Evolutionary conservation across 345 rosid genomes (phyloP).

Genomic region (Citrus cavaleriei): DNA sequence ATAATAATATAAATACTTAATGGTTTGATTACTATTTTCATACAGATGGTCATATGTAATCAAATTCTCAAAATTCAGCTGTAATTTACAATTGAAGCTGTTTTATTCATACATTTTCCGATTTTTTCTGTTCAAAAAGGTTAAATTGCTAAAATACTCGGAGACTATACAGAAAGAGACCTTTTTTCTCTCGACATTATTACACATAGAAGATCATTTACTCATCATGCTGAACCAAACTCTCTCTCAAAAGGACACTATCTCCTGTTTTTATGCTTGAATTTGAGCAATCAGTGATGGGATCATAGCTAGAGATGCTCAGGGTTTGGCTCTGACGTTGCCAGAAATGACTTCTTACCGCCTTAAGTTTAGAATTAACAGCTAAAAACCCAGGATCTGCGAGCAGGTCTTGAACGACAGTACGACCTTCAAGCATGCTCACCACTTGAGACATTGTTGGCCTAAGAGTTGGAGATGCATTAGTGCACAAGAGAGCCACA

Average conservation of each 20-base stretch:
- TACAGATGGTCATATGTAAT: background rate
- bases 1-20: too few species aligned
- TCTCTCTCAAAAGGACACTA: constrained; percentile 19
- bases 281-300: constrained; percentile 26
- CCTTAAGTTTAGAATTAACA: constrained; percentile 54
- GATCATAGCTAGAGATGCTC: constrained; percentile 38
- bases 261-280: constrained; percentile 31
- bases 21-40: background rate
- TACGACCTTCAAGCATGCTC: constrained; percentile 76
- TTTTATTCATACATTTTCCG: background rate
- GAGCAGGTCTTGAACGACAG: constrained; percentile 62
- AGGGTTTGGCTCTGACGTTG: constrained; percentile 54
- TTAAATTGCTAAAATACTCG: background rate
- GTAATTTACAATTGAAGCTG: background rate
- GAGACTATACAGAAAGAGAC: background rate
- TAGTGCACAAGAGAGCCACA: constrained; percentile 76
- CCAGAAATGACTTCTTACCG: constrained; percentile 81
- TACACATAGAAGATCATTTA: background rate
- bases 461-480: constrained; percentile 78
- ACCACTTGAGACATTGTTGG: constrained; percentile 90
- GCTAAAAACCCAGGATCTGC: constrained; percentile 70
- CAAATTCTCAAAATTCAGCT: background rate
- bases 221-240: constrained; percentile 16
- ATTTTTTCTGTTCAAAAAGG: background rate
- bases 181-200: background rate